phyloP scores from a whole-genome alignment of 1,284 basidiomycete species.

The Peniophora sp. region DNA sequence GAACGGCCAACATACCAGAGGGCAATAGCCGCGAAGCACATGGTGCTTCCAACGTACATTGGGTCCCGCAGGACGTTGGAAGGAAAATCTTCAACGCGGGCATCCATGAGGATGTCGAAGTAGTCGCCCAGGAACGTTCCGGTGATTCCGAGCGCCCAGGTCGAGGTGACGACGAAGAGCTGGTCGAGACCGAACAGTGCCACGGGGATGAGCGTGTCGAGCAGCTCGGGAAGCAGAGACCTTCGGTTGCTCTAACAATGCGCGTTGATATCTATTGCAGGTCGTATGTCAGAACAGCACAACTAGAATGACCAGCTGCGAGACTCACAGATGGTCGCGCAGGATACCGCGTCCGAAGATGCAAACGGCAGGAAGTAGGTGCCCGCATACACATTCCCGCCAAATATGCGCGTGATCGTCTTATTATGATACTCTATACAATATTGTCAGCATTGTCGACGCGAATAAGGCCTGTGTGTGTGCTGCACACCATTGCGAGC shows the following conservation, averaged over 20 bases:
- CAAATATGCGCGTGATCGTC: constrained; percentile 76
- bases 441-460: constrained; percentile 1
- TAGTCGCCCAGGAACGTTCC: constrained; percentile 96
- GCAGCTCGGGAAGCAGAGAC: constrained; percentile 51
- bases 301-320: no score
- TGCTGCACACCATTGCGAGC: constrained; percentile 76
- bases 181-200: constrained; percentile 69
- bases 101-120: constrained; percentile 97
- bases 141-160: constrained; percentile 88
- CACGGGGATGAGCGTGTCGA: constrained; percentile 54
- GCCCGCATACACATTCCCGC: constrained; percentile 66
- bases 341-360: constrained; percentile 86
- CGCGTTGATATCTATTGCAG: constrained; percentile 57
- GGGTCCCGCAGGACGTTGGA: constrained; percentile 93
- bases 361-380: constrained; percentile 89
- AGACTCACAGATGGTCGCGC: constrained; percentile 81
- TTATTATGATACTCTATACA: constrained; percentile 80
- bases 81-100: constrained; percentile 82
- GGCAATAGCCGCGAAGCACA: constrained; percentile 80
- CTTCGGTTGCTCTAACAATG: constrained; percentile 67
- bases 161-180: constrained; percentile 80
- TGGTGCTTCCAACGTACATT: constrained; percentile 92
- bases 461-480: constrained; percentile 1
- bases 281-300: background rate
- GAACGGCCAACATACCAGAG: constrained; percentile 65